Evolutionary conservation across 2,329 filamentous ascomycete species (phyloP).

Genomic region (Hymenoscyphus infarciens): DNA sequence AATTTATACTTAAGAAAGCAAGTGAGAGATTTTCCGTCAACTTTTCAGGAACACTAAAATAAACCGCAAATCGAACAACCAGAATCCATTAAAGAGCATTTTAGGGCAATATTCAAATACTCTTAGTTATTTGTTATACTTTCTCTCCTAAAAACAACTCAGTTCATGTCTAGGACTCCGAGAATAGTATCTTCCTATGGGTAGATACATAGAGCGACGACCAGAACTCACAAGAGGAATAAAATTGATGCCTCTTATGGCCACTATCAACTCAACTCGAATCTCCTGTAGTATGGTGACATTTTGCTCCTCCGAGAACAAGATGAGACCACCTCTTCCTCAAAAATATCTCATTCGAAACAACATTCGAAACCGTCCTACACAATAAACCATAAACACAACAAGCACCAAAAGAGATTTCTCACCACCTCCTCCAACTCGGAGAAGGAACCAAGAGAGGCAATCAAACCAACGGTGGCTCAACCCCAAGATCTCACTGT

Average conservation of each 20-base stretch:
- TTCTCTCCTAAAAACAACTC: background rate
- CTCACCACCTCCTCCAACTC: background rate
- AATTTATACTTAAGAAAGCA: too few species aligned
- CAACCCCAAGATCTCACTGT: background rate
- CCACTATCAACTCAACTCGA: background rate
- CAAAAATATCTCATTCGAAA: background rate
- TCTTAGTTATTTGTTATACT: too few species aligned
- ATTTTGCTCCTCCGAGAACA: background rate
- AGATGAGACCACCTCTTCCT: background rate
- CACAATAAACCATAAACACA: background rate
- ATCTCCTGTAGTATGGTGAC: background rate
- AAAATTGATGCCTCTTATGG: background rate
- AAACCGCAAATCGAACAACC: too few species aligned
- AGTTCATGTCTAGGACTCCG: background rate
- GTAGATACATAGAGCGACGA: too few species aligned
- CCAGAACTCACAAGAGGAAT: background rate
- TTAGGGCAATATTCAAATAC: too few species aligned
- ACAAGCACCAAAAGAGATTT: background rate
- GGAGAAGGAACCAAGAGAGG: background rate
- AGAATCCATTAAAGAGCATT: too few species aligned
- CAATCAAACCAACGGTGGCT: background rate
- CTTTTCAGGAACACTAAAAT: too few species aligned
- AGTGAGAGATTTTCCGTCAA: too few species aligned
- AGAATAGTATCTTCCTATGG: background rate
- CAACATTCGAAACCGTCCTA: background rate